A percentile compares a stretch with the other conserved stretches of the same genome.
Conservation (phyloP, 345 rosid species). For the Lepidium africanum region DNA sequence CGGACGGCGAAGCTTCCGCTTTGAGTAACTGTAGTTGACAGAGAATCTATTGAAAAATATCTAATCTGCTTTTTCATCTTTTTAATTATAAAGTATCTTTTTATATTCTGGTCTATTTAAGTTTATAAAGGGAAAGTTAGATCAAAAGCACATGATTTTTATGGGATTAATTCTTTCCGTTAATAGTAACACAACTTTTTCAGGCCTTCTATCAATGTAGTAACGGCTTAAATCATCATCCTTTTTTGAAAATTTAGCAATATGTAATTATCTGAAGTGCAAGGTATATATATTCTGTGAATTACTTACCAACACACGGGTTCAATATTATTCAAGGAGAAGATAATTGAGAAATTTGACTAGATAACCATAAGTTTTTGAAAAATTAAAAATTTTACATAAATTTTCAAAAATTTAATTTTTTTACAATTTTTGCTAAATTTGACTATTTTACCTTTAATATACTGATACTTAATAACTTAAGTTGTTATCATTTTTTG, state of each 20-base stretch:
- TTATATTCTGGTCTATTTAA: neutral
- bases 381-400: too few species aligned
- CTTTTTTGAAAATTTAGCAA: neutral
- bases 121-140: constrained; percentile 11
- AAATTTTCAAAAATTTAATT: too few species aligned
- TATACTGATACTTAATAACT: too few species aligned
- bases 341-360: too few species aligned
- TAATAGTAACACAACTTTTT: neutral
- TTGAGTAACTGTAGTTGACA: neutral
- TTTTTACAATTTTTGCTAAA: too few species aligned
- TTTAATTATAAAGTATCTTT: neutral
- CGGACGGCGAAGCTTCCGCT: neutral
- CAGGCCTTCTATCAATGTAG: neutral
- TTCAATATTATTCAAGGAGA: too few species aligned
- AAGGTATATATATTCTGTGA: too few species aligned
- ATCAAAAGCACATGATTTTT: neutral
- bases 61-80: neutral
- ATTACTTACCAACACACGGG: too few species aligned
- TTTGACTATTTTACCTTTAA: too few species aligned
- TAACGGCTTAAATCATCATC: neutral
- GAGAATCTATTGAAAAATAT: constrained; percentile 10
- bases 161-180: neutral
- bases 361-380: too few species aligned
- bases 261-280: neutral
- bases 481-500: too few species aligned